These are phyloP conservation scores for Quercus suber DNA, from an alignment of 306 rosid genomes.

Conservation along the genomic window DNA sequence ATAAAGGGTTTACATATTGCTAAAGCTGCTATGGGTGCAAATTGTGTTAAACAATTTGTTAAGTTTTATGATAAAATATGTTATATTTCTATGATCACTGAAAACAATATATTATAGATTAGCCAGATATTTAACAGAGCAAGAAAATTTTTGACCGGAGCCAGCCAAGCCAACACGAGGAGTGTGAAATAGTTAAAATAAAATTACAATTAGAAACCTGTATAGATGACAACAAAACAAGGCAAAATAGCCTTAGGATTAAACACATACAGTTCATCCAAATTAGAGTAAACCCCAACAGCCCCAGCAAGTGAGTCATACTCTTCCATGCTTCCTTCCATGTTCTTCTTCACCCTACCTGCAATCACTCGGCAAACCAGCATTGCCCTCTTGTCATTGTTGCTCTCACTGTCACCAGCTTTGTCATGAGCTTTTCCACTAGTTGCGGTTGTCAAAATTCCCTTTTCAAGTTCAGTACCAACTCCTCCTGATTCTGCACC, in stretches of 20 bases:
- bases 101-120: no score
- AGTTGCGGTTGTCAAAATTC: constrained; percentile 82
- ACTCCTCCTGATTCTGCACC: constrained; percentile 23
- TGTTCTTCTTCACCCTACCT: constrained; percentile 88
- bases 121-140: no score
- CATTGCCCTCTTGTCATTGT: constrained; percentile 70
- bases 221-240: constrained; percentile 93
- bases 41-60: no score
- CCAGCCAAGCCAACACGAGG: no score
- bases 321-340: constrained; percentile 66
- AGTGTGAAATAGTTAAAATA: no score
- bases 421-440: constrained; percentile 92
- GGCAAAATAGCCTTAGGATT: constrained; percentile 87
- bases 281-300: constrained; percentile 77
- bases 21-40: no score
- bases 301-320: constrained; percentile 75
- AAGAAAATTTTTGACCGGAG: no score
- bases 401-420: constrained; percentile 30
- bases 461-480: constrained; percentile 19
- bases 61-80: no score
- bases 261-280: constrained; percentile 84
- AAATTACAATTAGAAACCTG: constrained; percentile 48
- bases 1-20: no score
- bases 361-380: constrained; percentile 97
- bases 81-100: no score